These are phyloP conservation scores for Gentiana macrophylla DNA, from an alignment of 257 asterid species.

Conservation along the genomic window DNA sequence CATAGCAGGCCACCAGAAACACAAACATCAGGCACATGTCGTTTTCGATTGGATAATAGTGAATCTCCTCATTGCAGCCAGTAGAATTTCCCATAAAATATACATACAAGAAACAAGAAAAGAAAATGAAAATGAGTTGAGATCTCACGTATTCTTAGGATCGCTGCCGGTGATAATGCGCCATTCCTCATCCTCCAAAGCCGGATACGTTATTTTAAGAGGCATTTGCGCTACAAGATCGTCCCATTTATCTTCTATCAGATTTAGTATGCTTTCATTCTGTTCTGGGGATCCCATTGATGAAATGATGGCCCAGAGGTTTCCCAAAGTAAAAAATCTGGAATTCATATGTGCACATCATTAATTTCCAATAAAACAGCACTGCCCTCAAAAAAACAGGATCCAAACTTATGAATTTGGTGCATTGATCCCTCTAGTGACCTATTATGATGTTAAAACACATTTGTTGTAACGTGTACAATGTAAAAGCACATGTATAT, in stretches of 20 bases:
- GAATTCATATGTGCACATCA: slow-evolving; percentile 42
- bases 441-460: too few relatives aligned
- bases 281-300: slow-evolving; percentile 25
- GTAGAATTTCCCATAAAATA: background rate
- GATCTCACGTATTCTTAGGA: slow-evolving; percentile 38
- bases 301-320: slow-evolving; percentile 32
- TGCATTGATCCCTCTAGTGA: too few relatives aligned
- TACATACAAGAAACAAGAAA: background rate
- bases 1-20: too few relatives aligned
- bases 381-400: too few relatives aligned
- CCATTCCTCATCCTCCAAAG: slow-evolving; percentile 34
- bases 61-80: background rate
- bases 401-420: too few relatives aligned
- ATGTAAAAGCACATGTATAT: too few relatives aligned
- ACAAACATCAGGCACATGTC: too few relatives aligned
- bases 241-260: slow-evolving; percentile 33
- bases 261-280: slow-evolving; percentile 26
- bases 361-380: slow-evolving; percentile 28
- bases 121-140: background rate
- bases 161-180: slow-evolving; percentile 36
- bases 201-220: slow-evolving; percentile 34
- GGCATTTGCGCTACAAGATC: slow-evolving; percentile 33
- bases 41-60: too few relatives aligned
- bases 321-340: slow-evolving; percentile 35
- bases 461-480: too few relatives aligned